These are phyloP conservation scores for Cydonia oblonga DNA, from an alignment of 331 rosid species.

Conservation along the genomic window DNA sequence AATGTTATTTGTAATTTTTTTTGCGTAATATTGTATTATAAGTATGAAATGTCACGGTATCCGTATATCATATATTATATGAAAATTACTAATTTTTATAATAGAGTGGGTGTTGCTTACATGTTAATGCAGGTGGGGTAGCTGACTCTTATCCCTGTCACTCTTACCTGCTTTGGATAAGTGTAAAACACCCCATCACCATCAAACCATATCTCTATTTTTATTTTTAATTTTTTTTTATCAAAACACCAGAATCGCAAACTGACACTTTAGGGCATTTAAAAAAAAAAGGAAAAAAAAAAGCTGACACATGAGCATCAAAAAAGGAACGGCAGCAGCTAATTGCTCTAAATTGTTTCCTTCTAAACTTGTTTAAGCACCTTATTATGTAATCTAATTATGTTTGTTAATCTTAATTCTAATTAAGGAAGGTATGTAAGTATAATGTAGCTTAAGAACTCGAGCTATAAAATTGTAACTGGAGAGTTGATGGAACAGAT, in stretches of 20 bases:
- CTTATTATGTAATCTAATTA: neutral
- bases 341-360: neutral
- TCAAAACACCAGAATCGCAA: neutral
- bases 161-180: neutral
- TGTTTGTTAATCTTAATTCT: too few species aligned
- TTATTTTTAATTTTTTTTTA: too few species aligned
- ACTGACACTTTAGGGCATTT: neutral
- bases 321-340: neutral
- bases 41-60: too few species aligned
- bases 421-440: too few species aligned
- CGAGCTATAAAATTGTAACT: neutral
- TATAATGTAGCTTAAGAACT: too few species aligned
- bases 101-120: neutral
- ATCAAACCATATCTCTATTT: neutral
- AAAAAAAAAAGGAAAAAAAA: neutral
- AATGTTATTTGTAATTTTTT: too few species aligned
- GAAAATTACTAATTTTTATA: too few species aligned
- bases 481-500: neutral
- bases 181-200: neutral
- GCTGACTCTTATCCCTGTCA: constrained; percentile 1
- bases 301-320: neutral
- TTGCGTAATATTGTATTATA: too few species aligned
- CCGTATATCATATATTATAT: too few species aligned
- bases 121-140: neutral
- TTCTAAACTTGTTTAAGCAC: neutral